phyloP scores from a whole-genome alignment of 2,329 filamentous ascomycete genomes.

The Venturia pyrina region DNA sequence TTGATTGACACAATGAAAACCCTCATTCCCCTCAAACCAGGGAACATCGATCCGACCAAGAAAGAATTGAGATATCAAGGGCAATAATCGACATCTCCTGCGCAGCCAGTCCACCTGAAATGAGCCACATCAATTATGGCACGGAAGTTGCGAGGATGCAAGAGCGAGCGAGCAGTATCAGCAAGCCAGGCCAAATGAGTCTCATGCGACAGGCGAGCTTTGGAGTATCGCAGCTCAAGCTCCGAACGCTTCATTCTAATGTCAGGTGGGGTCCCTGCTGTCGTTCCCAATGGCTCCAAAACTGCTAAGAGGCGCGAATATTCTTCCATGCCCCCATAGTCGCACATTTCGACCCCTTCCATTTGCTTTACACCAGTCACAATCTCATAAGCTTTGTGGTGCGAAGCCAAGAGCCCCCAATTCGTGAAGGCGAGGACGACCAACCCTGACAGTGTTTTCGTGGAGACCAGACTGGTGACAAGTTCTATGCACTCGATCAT shows the following conservation, averaged over 20 bases:
- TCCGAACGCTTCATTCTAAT: background rate
- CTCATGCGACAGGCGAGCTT: background rate
- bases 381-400: background rate
- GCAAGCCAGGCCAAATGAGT: background rate
- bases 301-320: background rate
- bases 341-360: background rate
- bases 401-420: background rate
- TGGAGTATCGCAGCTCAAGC: background rate
- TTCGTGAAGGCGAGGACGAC: background rate
- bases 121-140: background rate
- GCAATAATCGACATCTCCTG: background rate
- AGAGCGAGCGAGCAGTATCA: background rate
- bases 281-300: background rate
- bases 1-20: too few species aligned
- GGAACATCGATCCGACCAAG: background rate
- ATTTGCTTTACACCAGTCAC: background rate
- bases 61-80: background rate
- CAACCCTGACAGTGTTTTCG: background rate
- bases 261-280: background rate
- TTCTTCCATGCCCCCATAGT: background rate
- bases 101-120: background rate
- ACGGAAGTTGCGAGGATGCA: background rate
- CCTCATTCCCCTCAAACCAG: too few species aligned
- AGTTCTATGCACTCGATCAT: too few species aligned
- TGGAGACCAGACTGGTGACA: background rate